A percentile compares a stretch with the other conserved stretches of the same genome.
phyloP scores from a whole-genome alignment of 371 early-diverging fungal species.

The Lichtheimia ornata region DNA sequence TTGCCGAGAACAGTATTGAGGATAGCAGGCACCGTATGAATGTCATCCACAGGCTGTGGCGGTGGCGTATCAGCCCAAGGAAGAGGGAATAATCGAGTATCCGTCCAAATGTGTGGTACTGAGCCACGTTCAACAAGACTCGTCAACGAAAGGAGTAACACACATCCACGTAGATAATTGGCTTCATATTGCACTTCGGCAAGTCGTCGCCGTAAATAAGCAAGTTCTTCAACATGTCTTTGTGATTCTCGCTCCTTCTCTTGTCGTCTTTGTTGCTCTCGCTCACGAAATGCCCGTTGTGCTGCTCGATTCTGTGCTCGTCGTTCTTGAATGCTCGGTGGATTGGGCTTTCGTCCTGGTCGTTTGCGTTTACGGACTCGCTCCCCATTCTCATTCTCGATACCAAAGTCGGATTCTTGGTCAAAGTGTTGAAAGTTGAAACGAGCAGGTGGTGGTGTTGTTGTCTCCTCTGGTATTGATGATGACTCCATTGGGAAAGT shows the following conservation, averaged over 20 bases:
- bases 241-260: conserved; percentile 28
- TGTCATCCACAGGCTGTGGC: not conserved
- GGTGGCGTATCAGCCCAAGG: conserved; percentile 6
- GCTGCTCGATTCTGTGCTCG: conserved; percentile 53
- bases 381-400: conserved; percentile 33
- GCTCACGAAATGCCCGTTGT: conserved; percentile 39
- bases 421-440: conserved; percentile 43
- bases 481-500: too few relatives aligned
- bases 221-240: conserved; percentile 24
- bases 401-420: conserved; percentile 39
- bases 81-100: conserved; percentile 25
- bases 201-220: conserved; percentile 18
- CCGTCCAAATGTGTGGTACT: conserved; percentile 37
- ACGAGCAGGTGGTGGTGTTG: conserved; percentile 2
- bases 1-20: conserved; percentile 10
- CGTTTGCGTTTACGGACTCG: conserved; percentile 37
- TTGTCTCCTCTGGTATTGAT: not conserved
- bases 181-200: conserved; percentile 34
- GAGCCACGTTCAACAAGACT: conserved; percentile 30
- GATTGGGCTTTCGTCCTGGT: conserved; percentile 46
- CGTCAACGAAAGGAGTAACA: conserved; percentile 28
- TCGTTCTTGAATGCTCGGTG: conserved; percentile 37
- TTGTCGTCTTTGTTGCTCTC: conserved; percentile 29
- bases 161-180: conserved; percentile 38
- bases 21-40: conserved; percentile 18